Base-by-base conservation (phyloP, 495 filamentous ascomycete species). In the Aspergillus funiculosus region DNA sequence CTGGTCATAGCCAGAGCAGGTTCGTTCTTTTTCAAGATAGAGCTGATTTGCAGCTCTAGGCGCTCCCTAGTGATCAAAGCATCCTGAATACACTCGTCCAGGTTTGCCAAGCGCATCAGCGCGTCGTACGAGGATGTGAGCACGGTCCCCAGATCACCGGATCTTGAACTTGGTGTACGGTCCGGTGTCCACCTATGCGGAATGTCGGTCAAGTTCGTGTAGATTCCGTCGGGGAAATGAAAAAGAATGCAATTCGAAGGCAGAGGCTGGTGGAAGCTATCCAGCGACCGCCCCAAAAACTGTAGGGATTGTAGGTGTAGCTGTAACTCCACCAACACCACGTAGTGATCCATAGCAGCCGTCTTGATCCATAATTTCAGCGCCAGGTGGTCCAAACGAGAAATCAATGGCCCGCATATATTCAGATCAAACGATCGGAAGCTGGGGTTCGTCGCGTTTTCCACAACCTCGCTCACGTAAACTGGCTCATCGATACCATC, bases 21-120 rank as follows among this genome's bases (percentile, higher is more conserved):
- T 44, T 72, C 66, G 38, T 77, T 77, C 7, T 72, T 62, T 14
- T 80, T 66, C 11, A 97, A 68, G 14, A 95, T 74, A 1, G 69
- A 64, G 56, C 80, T 86, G 49, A 97, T 95, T 49, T 95, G 87
- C 6, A 74, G 61, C 7, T 87, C 77, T 6, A 98, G 64, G 39
- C 75, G 76, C 46, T 86, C 81, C 4, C 86, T 76, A 0, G 88
- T 96, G 1, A 78, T 75, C 0, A 95, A 61, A 4, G 90, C 89
- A 56, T 98, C 92, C 62, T 95, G 86, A 25, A 97, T 85, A 47
- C 89, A 95, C 55, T 89, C 85, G 48, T 95, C 89, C 27, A 98
- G 69, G 41, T 87, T 96, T 10, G 86, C 83, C 21, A 98, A 72
- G 22, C 83, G 80, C 85, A 95, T 94, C 32, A 98, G 68, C 1